Evolutionary conservation across 345 rosid genomes (phyloP).

Genomic region (Salix purpurea): DNA sequence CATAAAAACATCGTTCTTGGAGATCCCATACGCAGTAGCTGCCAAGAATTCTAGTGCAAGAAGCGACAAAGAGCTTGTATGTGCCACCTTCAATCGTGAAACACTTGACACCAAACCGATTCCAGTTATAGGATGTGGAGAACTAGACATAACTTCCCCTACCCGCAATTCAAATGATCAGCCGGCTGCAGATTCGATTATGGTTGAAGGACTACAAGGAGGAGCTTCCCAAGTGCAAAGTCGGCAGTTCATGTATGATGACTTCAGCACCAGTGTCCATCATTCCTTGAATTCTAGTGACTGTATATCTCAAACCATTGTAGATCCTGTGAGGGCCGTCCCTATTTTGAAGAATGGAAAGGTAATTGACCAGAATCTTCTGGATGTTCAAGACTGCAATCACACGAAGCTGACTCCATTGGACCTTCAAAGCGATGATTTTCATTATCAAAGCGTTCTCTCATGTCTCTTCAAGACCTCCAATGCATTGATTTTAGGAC

Average conservation of each 20-base stretch:
- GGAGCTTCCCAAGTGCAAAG: conserved; percentile 68
- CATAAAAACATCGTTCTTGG: conserved; percentile 55
- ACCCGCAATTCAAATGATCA: conserved; percentile 34
- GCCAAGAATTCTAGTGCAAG: conserved; percentile 30
- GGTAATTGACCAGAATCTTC: conserved; percentile 26
- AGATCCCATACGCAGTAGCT: conserved; percentile 32
- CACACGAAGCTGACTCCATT: conserved; percentile 27
- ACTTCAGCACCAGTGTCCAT: conserved; percentile 53
- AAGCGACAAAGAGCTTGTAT: conserved; percentile 20
- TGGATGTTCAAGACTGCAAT: conserved; percentile 40
- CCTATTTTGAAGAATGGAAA: conserved; percentile 34
- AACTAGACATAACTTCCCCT: conserved; percentile 44
- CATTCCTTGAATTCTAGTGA: conserved; percentile 72
- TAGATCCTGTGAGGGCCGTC: conserved; percentile 37
- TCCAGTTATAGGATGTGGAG: conserved; percentile 39
- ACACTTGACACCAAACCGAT: conserved; percentile 29
- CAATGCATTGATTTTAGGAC: conserved; percentile 50
- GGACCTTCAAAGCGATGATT: conserved; percentile 38
- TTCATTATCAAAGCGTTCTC: conserved; percentile 62
- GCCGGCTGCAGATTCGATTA: conserved; percentile 45
- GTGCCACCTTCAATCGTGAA: conserved; percentile 32
- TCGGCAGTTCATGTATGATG: conserved; percentile 66
- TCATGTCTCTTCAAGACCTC: conserved; percentile 61
- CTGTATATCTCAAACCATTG: conserved; percentile 60
- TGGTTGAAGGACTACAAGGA: conserved; percentile 50